Percentiles rank a stretch among this genome's conserved stretches.
Evolutionary conservation across 257 asterid genomes (phyloP).

Genomic region (Handroanthus guayacan): DNA sequence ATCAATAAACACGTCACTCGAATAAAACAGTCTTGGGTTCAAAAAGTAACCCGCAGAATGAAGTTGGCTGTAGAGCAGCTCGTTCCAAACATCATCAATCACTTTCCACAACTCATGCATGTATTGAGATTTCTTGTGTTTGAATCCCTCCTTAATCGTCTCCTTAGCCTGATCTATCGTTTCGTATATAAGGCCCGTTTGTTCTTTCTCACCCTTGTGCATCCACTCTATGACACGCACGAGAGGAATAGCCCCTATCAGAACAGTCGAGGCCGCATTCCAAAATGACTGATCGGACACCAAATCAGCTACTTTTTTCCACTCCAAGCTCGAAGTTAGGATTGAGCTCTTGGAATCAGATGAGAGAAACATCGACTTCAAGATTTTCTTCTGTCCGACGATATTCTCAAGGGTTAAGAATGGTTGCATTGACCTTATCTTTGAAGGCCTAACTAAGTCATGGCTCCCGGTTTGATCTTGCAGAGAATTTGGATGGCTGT

Average conservation of each 20-base stretch:
- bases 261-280: constrained; percentile 45
- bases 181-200: constrained; percentile 55
- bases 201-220: constrained; percentile 35
- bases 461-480: constrained; percentile 33
- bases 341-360: constrained; percentile 35
- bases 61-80: constrained; percentile 62
- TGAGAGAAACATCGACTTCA: constrained; percentile 44
- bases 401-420: constrained; percentile 64
- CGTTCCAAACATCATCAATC: constrained; percentile 68
- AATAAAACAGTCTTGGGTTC: constrained; percentile 60
- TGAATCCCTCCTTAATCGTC: constrained; percentile 52
- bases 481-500: constrained; percentile 38
- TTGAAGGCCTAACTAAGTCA: constrained; percentile 45
- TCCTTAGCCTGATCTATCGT: constrained; percentile 74
- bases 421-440: constrained; percentile 38
- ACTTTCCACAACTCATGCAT: constrained; percentile 53
- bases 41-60: constrained; percentile 67
- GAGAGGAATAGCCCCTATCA: constrained; percentile 61
- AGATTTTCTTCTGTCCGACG: constrained; percentile 37
- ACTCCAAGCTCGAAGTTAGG: constrained; percentile 37
- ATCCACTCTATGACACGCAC: constrained; percentile 51
- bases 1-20: constrained; percentile 44
- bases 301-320: constrained; percentile 48
- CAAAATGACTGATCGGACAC: constrained; percentile 55
- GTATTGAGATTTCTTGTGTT: constrained; percentile 42